Evolutionary conservation across 148 eudicot species (phyloP).

Genomic region (Chenopodium album): DNA sequence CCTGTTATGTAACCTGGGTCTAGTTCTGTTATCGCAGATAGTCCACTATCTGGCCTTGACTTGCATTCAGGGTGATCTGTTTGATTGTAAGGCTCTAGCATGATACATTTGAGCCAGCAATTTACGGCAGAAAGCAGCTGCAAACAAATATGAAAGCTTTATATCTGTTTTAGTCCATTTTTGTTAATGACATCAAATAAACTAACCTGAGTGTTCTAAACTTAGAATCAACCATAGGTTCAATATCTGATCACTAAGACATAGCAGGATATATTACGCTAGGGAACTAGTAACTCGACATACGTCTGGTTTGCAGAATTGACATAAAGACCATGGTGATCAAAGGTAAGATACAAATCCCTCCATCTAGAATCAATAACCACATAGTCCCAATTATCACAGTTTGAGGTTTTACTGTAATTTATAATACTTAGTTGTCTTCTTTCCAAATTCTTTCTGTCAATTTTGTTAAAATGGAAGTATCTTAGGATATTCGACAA

Average conservation of each 20-base stretch:
- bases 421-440: too few relatives aligned
- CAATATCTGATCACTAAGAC: neutral
- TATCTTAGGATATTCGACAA: neutral
- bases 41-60: conserved; percentile 98
- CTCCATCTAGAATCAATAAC: neutral
- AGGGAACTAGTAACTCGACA: neutral
- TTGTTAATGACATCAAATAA: neutral
- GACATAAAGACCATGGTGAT: neutral
- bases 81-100: conserved; percentile 89
- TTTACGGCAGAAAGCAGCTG: conserved; percentile 95
- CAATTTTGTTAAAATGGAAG: neutral
- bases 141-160: conserved; percentile 17
- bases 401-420: too few relatives aligned
- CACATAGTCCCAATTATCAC: too few relatives aligned
- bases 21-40: conserved; percentile 96
- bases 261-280: neutral
- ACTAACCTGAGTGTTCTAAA: neutral
- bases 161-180: neutral
- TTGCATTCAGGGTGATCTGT: conserved; percentile 94
- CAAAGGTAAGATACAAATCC: neutral
- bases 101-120: conserved; percentile 98
- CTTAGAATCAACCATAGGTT: neutral
- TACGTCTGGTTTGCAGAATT: neutral
- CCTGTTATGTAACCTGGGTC: conserved; percentile 99
- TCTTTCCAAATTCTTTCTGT: neutral